phyloP scores from a whole-genome alignment of 345 rosid genomes.

The Syzygium aromaticum region DNA sequence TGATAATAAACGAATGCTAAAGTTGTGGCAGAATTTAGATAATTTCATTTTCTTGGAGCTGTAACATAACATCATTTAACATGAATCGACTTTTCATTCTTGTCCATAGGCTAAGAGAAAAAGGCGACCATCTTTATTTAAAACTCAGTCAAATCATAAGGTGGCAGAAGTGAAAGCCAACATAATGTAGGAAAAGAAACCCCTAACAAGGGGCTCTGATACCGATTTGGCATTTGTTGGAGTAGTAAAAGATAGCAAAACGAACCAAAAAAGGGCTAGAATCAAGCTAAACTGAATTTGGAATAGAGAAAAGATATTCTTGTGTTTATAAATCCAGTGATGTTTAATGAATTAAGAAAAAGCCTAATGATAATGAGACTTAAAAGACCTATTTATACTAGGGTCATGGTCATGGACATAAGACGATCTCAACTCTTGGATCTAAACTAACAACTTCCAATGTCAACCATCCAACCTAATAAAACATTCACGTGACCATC shows the following conservation, averaged over 20 bases:
- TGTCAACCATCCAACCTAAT: not conserved
- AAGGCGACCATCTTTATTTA: not conserved
- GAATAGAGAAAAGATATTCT: not conserved
- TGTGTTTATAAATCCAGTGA: not conserved
- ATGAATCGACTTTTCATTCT: not conserved
- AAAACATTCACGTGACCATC: not conserved
- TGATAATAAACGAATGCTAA: not conserved
- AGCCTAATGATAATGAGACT: not conserved
- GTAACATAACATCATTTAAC: not conserved
- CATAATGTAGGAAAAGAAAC: not conserved
- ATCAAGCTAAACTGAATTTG: not conserved
- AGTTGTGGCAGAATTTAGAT: not conserved
- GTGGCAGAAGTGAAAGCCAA: not conserved
- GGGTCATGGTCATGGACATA: not conserved
- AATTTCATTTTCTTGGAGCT: not conserved
- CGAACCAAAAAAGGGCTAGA: not conserved
- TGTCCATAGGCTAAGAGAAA: not conserved
- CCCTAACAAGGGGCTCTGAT: not conserved
- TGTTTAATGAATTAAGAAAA: not conserved
- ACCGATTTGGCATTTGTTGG: not conserved
- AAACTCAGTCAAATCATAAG: not conserved
- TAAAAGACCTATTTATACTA: not conserved
- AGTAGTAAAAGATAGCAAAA: no score
- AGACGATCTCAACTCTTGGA: not conserved
- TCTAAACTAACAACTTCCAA: not conserved